Percentiles rank a stretch among this genome's conserved stretches.
phyloP scores from a whole-genome alignment of 2,329 filamentous ascomycete species.

The Trichoderma sp. region DNA sequence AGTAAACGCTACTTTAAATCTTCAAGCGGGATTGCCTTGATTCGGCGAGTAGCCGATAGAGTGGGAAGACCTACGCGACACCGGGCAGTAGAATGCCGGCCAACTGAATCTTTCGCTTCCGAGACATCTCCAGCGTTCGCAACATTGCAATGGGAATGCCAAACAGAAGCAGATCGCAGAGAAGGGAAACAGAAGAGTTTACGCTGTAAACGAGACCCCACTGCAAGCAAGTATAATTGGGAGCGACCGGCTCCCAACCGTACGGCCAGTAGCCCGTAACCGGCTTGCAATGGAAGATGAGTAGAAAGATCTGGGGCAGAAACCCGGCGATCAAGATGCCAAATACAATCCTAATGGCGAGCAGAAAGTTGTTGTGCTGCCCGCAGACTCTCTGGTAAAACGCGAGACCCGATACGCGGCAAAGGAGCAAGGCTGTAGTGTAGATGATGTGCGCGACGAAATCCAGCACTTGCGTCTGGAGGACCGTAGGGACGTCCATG shows the following conservation, averaged over 20 bases:
- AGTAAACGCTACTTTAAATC: not conserved
- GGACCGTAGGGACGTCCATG: slow-evolving; percentile 39
- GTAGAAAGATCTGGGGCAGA: slow-evolving; percentile 46
- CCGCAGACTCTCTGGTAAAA: slow-evolving; percentile 48
- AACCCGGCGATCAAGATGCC: slow-evolving; percentile 41
- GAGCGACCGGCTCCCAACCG: slow-evolving; percentile 41
- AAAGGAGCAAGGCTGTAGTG: slow-evolving; percentile 47
- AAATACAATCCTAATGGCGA: slow-evolving; percentile 36
- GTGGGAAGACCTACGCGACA: slow-evolving; percentile 37
- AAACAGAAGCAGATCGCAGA: slow-evolving; percentile 50
- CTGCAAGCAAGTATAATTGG: slow-evolving; percentile 43
- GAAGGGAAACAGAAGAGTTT: slow-evolving; percentile 47
- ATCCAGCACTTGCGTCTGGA: slow-evolving; percentile 45
- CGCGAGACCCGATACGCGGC: slow-evolving; percentile 50
- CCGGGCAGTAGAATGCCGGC: slow-evolving; percentile 48
- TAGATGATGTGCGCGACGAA: slow-evolving; percentile 51
- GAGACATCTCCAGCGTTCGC: slow-evolving; percentile 41
- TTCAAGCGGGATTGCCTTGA: not conserved
- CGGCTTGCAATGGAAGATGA: slow-evolving; percentile 50
- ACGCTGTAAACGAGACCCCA: slow-evolving; percentile 52
- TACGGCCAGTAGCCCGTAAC: slow-evolving; percentile 53
- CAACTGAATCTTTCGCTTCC: slow-evolving; percentile 45
- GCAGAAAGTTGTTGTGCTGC: slow-evolving; percentile 34
- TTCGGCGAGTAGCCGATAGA: no score
- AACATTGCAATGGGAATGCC: slow-evolving; percentile 49